Evolutionary conservation across 768 basidiomycete genomes (phyloP), one percentile per base, ranked within the genome.

Genomic region (Macrolepiota fuliginosa): DNA sequence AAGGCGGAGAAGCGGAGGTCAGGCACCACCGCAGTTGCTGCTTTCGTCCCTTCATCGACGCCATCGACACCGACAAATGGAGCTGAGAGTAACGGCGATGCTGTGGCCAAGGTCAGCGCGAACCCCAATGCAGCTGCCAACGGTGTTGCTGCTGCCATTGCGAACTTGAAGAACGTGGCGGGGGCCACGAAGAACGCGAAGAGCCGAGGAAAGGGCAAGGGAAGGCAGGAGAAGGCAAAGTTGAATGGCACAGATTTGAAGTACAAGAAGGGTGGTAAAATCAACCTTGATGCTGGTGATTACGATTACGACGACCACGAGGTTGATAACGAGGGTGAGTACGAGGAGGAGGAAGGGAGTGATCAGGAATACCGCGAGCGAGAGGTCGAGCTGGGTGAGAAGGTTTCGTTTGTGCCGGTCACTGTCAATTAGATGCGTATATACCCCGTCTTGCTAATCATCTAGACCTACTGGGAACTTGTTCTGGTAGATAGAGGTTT

Each of bases 191-290:
- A 52, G 50, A 52, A 36, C 17, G 37, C 40, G 24, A 59, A 59
- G 51, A 59, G 58, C 25, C 35, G 49, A 39, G 58, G 58, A 3
- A 59, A 59, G 25, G 58, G 58, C 13, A 59, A 59, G 39, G 58
- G 58, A 39, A 59, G 51, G 17, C 58, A 59, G 58, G 51, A 59
- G 39, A 52, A 25, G 39, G 51, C 58, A 11, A 55, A 37, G 37
- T n/a, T 61, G 25, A 55, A 61, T 37, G 36, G 40, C 11, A 55
- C 32, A 5, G 19, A 49, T 24, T 32, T 52, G 24, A 51, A 40
- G 27, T 52, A 54, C 42, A 32, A 17, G 32, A 58, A 25, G 35
- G 46, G 56, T 39, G 29, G 46, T 29, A 35, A 57, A 25, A 49
- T 57, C 42, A 19, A 19, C 32, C 25, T 45, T 29, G 57, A 27